phyloP scores from a whole-genome alignment of 2,329 filamentous ascomycete species.

The Epichloe festucae region DNA sequence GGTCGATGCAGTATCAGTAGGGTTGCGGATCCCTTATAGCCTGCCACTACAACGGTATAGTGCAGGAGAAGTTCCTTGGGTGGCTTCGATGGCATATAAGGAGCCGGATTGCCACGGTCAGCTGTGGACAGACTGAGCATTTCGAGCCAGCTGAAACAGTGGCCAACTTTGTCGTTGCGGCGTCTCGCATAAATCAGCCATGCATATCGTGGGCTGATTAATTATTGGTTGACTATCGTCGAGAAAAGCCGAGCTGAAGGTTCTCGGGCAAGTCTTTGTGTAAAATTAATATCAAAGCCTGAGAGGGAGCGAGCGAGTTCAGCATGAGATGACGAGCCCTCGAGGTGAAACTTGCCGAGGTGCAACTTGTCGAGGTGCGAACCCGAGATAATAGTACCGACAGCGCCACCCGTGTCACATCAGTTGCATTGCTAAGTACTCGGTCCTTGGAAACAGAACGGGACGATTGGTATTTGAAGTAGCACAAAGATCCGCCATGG shows the following conservation, averaged over 20 bases:
- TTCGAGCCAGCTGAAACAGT: neutral
- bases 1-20: conserved; percentile 36
- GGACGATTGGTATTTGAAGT: neutral
- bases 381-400: neutral
- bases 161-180: neutral
- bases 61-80: conserved; percentile 60
- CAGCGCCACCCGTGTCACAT: neutral
- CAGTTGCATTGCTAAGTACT: neutral
- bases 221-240: neutral
- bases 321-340: neutral
- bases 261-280: neutral
- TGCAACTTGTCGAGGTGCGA: neutral
- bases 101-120: conserved; percentile 49
- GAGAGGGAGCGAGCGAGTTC: neutral
- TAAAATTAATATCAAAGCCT: neutral
- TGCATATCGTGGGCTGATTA: neutral
- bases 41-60: conserved; percentile 58
- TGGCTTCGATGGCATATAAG: conserved; percentile 44
- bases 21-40: conserved; percentile 72
- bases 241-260: neutral
- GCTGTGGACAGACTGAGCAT: conserved; percentile 18
- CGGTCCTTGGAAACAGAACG: neutral
- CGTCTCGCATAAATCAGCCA: neutral
- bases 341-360: neutral
- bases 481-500: neutral